Conservation (phyloP, 2,329 filamentous ascomycete species). For the Neocatenulostroma microsporum region DNA sequence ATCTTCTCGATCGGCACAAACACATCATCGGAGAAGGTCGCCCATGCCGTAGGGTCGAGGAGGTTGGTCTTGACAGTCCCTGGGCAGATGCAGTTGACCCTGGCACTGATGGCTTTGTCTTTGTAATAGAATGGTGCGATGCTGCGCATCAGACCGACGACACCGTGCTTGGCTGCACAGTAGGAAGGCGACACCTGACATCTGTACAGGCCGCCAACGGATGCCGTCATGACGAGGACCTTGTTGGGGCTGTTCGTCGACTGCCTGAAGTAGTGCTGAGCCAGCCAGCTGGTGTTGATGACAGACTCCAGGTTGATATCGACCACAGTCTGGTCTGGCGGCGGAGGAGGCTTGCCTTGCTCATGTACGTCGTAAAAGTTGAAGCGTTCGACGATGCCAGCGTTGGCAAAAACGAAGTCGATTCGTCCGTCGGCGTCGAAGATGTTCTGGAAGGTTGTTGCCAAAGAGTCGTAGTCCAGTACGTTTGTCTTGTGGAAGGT, state of each 20-base stretch:
- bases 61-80: slow-evolving; percentile 32
- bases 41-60: slow-evolving; percentile 28
- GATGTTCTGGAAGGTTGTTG: slow-evolving; percentile 31
- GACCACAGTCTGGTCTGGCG: slow-evolving; percentile 29
- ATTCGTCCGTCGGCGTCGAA: slow-evolving; percentile 30
- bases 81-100: slow-evolving; percentile 25
- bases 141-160: slow-evolving; percentile 3
- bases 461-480: slow-evolving; percentile 29
- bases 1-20: slow-evolving; percentile 31
- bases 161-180: slow-evolving; percentile 8
- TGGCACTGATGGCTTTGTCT: slow-evolving; percentile 3
- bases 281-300: slow-evolving; percentile 29
- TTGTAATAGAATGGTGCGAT: slow-evolving; percentile 9
- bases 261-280: slow-evolving; percentile 30
- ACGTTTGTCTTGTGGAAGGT: slow-evolving; percentile 36
- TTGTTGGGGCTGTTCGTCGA: slow-evolving; percentile 9
- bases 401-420: slow-evolving; percentile 45
- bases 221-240: slow-evolving; percentile 10
- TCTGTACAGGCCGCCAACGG: slow-evolving; percentile 9
- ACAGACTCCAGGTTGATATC: slow-evolving; percentile 35
- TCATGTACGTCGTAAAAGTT: slow-evolving; percentile 34
- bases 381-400: slow-evolving; percentile 37
- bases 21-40: slow-evolving; percentile 25
- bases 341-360: slow-evolving; percentile 13
- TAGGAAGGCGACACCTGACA: slow-evolving; percentile 17